phyloP scores from a whole-genome alignment of 225 moss, liverwort and hornwort genomes.

The Lunularia cruciata region DNA sequence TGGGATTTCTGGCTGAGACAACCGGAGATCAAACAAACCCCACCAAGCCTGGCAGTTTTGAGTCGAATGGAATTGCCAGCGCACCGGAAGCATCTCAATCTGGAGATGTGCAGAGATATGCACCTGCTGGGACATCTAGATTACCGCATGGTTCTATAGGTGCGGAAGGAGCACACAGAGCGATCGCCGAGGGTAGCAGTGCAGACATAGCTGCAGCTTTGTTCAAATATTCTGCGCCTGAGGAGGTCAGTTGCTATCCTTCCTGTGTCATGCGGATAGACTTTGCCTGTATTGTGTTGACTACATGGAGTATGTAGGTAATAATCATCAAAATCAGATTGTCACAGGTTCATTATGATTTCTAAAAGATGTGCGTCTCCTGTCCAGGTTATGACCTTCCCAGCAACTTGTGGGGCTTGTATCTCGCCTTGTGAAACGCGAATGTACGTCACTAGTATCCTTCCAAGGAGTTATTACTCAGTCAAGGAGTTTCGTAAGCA shows the following conservation, averaged over 20 bases:
- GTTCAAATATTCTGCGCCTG: conserved; percentile 82
- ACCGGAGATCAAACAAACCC: conserved; percentile 13
- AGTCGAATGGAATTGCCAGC: conserved; percentile 18
- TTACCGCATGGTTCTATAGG: conserved; percentile 79
- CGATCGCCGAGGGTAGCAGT: conserved; percentile 63
- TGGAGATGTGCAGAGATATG: conserved; percentile 37
- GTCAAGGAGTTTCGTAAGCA: too few species aligned
- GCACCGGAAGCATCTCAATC: neutral
- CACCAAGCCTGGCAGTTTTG: conserved; percentile 13
- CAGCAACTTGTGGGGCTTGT: conserved; percentile 76
- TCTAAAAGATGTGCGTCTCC: too few species aligned
- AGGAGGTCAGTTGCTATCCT: conserved; percentile 47
- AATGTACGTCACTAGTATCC: conserved; percentile 93
- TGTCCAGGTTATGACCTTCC: conserved; percentile 90
- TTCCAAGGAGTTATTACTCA: neutral
- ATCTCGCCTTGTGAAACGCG: conserved; percentile 61
- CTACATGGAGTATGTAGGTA: too few species aligned
- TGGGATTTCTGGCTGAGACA: conserved; percentile 58
- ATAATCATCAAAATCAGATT: too few species aligned
- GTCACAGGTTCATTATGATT: too few species aligned
- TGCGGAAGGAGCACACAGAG: conserved; percentile 63
- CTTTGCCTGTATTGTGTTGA: too few species aligned
- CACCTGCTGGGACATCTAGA: conserved; percentile 56
- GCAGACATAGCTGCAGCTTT: conserved; percentile 60
- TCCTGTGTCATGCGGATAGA: too few species aligned